Evolutionary conservation across 805 yeast species (phyloP).

Genomic region (Kazachstania martiniae): DNA sequence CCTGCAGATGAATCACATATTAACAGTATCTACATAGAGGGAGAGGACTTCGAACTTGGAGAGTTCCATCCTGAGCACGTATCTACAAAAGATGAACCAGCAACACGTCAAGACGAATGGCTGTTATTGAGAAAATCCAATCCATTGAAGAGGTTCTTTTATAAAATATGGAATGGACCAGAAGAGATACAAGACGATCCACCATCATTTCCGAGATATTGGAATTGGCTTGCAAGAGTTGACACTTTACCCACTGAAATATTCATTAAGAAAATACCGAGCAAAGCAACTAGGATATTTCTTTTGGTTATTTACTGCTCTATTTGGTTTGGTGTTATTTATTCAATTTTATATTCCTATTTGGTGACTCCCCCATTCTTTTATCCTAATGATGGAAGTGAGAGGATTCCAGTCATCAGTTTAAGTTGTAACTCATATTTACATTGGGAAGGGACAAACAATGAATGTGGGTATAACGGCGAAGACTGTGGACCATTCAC

Average conservation of each 20-base stretch:
- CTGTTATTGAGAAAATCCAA: slow-evolving; percentile 7
- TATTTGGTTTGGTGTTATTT: slow-evolving; percentile 36
- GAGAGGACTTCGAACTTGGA: not conserved
- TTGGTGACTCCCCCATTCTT: slow-evolving; percentile 33
- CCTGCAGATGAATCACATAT: not conserved
- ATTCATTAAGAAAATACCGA: slow-evolving; percentile 26
- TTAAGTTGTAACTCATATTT: slow-evolving; percentile 27
- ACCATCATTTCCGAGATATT: slow-evolving; percentile 29
- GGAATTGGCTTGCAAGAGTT: slow-evolving; percentile 17
- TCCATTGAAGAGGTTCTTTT: slow-evolving; percentile 17
- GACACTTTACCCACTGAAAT: slow-evolving; percentile 35
- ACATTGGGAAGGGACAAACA: slow-evolving; percentile 70
- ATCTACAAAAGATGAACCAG: slow-evolving; percentile 1
- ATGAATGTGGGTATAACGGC: slow-evolving; percentile 65
- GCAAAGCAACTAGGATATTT: slow-evolving; percentile 18
- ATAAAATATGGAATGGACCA: slow-evolving; percentile 50
- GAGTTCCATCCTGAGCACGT: not conserved
- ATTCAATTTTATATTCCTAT: slow-evolving; percentile 35
- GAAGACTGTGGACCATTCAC: slow-evolving; percentile 41
- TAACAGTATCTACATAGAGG: not conserved
- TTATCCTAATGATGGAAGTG: slow-evolving; percentile 10
- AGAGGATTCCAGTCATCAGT: slow-evolving; percentile 29
- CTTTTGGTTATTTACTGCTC: slow-evolving; percentile 31
- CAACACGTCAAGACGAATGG: slow-evolving; percentile 13
- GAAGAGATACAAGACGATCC: slow-evolving; percentile 35